These are phyloP conservation scores for Pleurotus salmoneostramineus DNA, from an alignment of 768 basidiomycete genomes.

Conservation along the genomic window DNA sequence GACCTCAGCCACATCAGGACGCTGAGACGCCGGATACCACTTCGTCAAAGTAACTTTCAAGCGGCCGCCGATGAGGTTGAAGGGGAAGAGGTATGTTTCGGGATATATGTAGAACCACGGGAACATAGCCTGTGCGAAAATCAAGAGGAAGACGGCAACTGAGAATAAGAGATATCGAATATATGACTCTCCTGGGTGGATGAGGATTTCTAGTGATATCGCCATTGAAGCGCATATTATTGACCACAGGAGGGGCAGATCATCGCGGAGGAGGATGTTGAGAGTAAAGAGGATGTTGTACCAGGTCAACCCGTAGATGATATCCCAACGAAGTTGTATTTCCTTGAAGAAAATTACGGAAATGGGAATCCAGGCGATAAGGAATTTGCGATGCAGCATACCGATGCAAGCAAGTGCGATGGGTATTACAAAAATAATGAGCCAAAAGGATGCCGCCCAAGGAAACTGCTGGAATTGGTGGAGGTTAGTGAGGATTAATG, in stretches of 20 bases:
- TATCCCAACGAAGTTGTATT: neutral
- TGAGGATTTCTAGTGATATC: neutral
- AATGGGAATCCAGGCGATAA: neutral
- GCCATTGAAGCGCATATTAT: neutral
- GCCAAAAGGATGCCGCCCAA: neutral
- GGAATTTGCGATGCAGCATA: neutral
- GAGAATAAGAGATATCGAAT: neutral
- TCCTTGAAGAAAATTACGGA: neutral
- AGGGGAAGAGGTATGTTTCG: neutral
- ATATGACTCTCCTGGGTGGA: neutral
- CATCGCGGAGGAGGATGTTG: neutral
- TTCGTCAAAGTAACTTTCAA: neutral
- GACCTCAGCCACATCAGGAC: neutral
- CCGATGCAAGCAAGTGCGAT: neutral
- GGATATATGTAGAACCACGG: neutral
- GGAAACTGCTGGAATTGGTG: neutral
- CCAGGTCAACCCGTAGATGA: neutral
- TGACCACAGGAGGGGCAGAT: neutral
- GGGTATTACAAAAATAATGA: neutral
- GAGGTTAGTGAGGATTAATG: neutral
- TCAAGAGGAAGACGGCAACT: neutral
- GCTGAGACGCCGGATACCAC: neutral
- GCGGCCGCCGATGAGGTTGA: neutral
- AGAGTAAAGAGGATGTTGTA: neutral
- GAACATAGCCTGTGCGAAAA: neutral